phyloP scores from a whole-genome alignment of 1,284 basidiomycete genomes.

The Apiotrichum gracile region DNA sequence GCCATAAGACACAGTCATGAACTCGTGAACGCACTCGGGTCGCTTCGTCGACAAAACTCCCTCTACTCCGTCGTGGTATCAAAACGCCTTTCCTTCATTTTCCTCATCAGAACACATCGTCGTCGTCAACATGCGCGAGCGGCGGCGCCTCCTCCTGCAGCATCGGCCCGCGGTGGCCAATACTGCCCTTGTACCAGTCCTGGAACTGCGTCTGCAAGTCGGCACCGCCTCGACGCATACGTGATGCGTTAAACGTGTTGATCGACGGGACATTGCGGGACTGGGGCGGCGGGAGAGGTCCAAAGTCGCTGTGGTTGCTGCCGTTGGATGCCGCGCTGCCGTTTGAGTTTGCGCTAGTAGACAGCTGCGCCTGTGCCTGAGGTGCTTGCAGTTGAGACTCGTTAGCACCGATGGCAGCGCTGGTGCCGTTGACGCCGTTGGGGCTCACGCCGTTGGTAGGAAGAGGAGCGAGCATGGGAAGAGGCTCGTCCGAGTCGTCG shows the following conservation, averaged over 20 bases:
- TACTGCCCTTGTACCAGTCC: slow-evolving; percentile 7
- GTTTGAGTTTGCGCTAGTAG: no score
- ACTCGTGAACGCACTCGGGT: background rate
- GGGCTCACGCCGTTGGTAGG: background rate
- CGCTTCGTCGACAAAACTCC: no score
- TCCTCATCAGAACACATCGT: slow-evolving; percentile 9
- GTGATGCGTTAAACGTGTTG: slow-evolving; percentile 3
- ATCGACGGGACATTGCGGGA: background rate
- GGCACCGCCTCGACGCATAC: slow-evolving; percentile 6
- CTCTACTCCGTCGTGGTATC: no score
- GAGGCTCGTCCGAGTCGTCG: background rate
- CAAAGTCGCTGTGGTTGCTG: slow-evolving; percentile 10
- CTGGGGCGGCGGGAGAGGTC: background rate
- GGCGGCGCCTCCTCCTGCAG: slow-evolving; percentile 6
- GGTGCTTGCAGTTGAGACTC: background rate
- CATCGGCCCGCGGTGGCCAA: slow-evolving; percentile 5
- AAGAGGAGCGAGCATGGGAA: background rate
- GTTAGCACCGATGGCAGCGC: background rate
- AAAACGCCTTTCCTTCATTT: no score
- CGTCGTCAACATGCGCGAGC: slow-evolving; percentile 12
- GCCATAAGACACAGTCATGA: no score
- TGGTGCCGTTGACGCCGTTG: background rate
- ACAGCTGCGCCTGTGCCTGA: no score
- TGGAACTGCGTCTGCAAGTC: slow-evolving; percentile 13
- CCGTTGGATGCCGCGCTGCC: background rate